These are phyloP conservation scores for Vigna hirtella DNA, from an alignment of 306 rosid species.

Conservation along the genomic window DNA sequence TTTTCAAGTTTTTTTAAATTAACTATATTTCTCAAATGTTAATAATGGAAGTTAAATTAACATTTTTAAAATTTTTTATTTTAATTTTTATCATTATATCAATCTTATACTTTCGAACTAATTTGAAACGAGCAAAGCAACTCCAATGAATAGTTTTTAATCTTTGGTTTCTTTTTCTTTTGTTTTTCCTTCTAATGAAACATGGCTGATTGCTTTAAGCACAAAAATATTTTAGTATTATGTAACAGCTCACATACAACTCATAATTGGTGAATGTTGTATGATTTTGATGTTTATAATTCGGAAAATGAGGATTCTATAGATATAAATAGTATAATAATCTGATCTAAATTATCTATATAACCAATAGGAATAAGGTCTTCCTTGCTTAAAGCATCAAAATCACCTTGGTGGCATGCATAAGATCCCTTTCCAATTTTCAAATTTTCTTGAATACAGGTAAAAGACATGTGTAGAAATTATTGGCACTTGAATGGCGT, in stretches of 20 bases:
- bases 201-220: constrained; percentile 21
- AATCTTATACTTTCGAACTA: too few species aligned
- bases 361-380: too few species aligned
- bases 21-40: too few species aligned
- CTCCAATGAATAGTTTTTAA: constrained; percentile 18
- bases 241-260: constrained; percentile 35
- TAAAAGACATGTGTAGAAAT: constrained; percentile 40
- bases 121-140: background rate
- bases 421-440: constrained; percentile 16
- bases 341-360: too few species aligned
- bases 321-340: too few species aligned
- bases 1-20: too few species aligned
- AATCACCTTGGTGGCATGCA: constrained; percentile 2
- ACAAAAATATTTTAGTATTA: background rate
- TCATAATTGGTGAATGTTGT: background rate
- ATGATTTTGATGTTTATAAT: constrained; percentile 13
- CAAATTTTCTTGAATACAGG: constrained; percentile 29
- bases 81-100: too few species aligned
- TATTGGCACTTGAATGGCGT: constrained; percentile 43
- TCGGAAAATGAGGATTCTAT: constrained; percentile 28
- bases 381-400: background rate
- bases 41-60: too few species aligned
- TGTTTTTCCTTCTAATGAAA: background rate
- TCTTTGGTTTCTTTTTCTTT: background rate
- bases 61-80: too few species aligned